Conservation (phyloP, 2,329 filamentous ascomycete genomes). For the Diaporthe helianthi region DNA sequence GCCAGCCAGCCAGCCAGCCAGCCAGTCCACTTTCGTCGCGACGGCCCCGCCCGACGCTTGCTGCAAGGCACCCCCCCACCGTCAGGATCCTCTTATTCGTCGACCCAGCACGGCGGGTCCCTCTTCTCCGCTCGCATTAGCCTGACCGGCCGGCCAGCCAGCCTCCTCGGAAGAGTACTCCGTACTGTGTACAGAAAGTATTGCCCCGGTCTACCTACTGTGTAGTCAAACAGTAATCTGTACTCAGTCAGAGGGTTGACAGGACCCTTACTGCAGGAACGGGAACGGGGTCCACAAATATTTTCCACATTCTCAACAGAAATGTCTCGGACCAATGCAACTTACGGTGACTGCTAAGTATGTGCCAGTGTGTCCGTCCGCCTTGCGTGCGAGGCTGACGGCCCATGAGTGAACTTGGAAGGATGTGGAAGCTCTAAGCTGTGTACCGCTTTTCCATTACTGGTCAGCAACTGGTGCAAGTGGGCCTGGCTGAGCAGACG, state of each 20-base stretch:
- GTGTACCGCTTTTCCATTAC: not conserved
- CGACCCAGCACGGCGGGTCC: conserved; percentile 31
- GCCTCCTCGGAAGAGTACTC: not conserved
- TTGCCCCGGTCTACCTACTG: not conserved
- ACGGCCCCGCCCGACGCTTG: conserved; percentile 16
- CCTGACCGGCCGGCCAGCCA: not conserved
- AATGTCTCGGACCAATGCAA: not conserved
- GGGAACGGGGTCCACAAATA: not conserved
- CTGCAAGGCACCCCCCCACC: not conserved
- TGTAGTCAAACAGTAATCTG: conserved; percentile 9
- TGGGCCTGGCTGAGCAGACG: not conserved
- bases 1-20: not conserved
- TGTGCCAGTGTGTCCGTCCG: not conserved
- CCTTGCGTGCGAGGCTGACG: conserved; percentile 1
- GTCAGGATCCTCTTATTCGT: conserved; percentile 9
- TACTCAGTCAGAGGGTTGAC: not conserved
- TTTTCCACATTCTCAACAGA: not conserved
- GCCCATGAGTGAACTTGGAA: not conserved
- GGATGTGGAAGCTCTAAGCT: too few relatives aligned
- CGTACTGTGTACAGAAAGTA: too few relatives aligned
- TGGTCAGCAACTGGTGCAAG: not conserved
- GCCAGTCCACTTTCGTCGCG: conserved; percentile 4
- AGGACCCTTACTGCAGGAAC: conserved; percentile 14
- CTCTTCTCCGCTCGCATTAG: conserved; percentile 3
- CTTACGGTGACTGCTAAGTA: not conserved